These are phyloP conservation scores for Nemania serpens DNA, from an alignment of 2,329 filamentous ascomycete species.

Conservation along the genomic window DNA sequence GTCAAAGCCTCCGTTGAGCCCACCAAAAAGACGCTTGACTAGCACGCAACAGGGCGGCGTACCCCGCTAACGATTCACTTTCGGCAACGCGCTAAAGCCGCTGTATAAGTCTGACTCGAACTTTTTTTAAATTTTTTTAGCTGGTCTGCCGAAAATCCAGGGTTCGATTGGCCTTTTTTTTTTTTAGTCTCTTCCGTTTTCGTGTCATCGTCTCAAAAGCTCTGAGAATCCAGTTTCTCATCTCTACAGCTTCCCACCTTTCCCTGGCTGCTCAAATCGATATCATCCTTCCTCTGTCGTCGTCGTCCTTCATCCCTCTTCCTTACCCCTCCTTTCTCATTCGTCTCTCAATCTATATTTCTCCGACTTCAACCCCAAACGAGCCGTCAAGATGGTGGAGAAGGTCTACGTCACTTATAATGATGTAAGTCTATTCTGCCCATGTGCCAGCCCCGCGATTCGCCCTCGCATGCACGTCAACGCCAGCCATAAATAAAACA, in stretches of 20 bases:
- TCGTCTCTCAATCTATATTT: too few species aligned
- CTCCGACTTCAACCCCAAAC: not conserved
- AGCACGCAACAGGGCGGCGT: too few species aligned
- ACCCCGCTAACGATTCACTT: slow-evolving; percentile 7
- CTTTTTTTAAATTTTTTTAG: slow-evolving; percentile 15
- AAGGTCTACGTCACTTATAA: slow-evolving; percentile 93
- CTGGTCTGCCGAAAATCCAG: slow-evolving; percentile 6
- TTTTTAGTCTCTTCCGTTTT: not conserved
- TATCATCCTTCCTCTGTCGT: not conserved
- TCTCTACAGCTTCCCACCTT: too few species aligned
- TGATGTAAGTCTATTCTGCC: slow-evolving; percentile 63
- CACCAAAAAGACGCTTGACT: too few species aligned
- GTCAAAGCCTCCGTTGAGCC: too few species aligned
- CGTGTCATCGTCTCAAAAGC: not conserved
- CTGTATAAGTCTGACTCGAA: slow-evolving; percentile 21
- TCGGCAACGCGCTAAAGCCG: slow-evolving; percentile 5
- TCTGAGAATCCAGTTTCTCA: not conserved
- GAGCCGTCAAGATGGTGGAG: slow-evolving; percentile 68
- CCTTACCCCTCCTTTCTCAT: not conserved
- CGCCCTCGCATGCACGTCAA: slow-evolving; percentile 18
- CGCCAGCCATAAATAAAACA: not conserved
- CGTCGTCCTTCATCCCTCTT: not conserved
- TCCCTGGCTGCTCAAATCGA: too few species aligned
- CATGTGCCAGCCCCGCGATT: slow-evolving; percentile 26
- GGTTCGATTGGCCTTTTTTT: slow-evolving; percentile 12